These are phyloP conservation scores for Aspergillus carlsbadensis DNA, from an alignment of 495 filamentous ascomycete genomes.

Conservation along the genomic window DNA sequence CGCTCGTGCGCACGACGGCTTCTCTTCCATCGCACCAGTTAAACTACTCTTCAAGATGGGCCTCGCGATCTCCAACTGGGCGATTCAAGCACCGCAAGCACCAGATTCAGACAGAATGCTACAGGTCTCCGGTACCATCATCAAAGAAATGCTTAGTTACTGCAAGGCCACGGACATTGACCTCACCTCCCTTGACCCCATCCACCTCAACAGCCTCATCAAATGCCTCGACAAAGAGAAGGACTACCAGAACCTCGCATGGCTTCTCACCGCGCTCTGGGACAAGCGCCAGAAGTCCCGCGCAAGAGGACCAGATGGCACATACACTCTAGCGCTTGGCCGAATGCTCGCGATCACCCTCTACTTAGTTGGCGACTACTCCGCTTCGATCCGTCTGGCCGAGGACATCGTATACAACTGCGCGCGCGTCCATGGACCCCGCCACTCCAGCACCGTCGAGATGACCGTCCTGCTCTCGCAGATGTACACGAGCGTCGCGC, in stretches of 20 bases:
- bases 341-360: slow-evolving; percentile 37
- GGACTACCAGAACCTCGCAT: slow-evolving; percentile 38
- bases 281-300: slow-evolving; percentile 29
- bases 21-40: slow-evolving; percentile 7
- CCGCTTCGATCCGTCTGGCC: slow-evolving; percentile 35
- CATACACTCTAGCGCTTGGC: slow-evolving; percentile 28
- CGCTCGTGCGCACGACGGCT: slow-evolving; percentile 19
- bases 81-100: not conserved
- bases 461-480: slow-evolving; percentile 40
- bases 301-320: slow-evolving; percentile 17
- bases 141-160: slow-evolving; percentile 14
- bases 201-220: slow-evolving; percentile 36
- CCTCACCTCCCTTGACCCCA: slow-evolving; percentile 28
- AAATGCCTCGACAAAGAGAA: slow-evolving; percentile 35
- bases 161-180: slow-evolving; percentile 22
- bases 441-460: slow-evolving; percentile 34
- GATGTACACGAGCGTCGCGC: slow-evolving; percentile 38
- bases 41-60: slow-evolving; percentile 24
- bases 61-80: slow-evolving; percentile 19
- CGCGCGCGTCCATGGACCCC: slow-evolving; percentile 36
- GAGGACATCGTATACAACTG: slow-evolving; percentile 46
- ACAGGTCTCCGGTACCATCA: slow-evolving; percentile 15
- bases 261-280: slow-evolving; percentile 36
- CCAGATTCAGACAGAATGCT: slow-evolving; percentile 10
- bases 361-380: slow-evolving; percentile 32